Evolutionary conservation across 2,329 filamentous ascomycete genomes (phyloP).

Genomic region (Achaetomium macrosporum): DNA sequence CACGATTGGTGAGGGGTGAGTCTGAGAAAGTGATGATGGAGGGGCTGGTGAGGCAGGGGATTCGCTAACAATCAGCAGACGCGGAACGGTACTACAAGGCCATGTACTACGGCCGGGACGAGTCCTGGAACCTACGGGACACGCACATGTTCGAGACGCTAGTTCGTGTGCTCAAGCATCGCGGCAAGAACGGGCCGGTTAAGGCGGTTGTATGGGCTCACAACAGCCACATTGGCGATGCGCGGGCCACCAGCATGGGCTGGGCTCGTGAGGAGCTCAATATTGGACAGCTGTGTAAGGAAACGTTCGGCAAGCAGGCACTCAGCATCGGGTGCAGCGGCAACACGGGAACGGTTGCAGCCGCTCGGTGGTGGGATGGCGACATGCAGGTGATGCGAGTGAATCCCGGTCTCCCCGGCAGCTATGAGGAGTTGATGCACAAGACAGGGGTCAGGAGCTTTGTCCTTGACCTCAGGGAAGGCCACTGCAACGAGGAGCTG

Average conservation of each 20-base stretch:
- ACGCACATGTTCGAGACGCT: constrained; percentile 47
- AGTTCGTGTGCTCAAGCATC: constrained; percentile 37
- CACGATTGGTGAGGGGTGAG: constrained; percentile 36
- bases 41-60: neutral
- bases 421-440: constrained; percentile 45
- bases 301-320: constrained; percentile 31
- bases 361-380: constrained; percentile 45
- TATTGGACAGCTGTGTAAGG: constrained; percentile 48
- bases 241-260: constrained; percentile 46
- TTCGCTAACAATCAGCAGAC: constrained; percentile 27
- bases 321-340: constrained; percentile 39
- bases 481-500: constrained; percentile 31
- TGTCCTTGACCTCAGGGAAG: constrained; percentile 40
- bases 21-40: neutral
- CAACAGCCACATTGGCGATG: constrained; percentile 49
- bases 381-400: constrained; percentile 46
- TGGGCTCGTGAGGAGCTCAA: constrained; percentile 40
- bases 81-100: constrained; percentile 46
- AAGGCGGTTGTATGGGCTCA: constrained; percentile 51
- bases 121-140: constrained; percentile 47
- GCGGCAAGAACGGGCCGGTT: constrained; percentile 26
- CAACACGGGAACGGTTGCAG: constrained; percentile 46
- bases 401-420: constrained; percentile 38
- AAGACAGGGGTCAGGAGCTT: constrained; percentile 40
- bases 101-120: constrained; percentile 45